These are phyloP conservation scores for Colletotrichum viniferum DNA, from an alignment of 2,329 filamentous ascomycete species.

Conservation along the genomic window DNA sequence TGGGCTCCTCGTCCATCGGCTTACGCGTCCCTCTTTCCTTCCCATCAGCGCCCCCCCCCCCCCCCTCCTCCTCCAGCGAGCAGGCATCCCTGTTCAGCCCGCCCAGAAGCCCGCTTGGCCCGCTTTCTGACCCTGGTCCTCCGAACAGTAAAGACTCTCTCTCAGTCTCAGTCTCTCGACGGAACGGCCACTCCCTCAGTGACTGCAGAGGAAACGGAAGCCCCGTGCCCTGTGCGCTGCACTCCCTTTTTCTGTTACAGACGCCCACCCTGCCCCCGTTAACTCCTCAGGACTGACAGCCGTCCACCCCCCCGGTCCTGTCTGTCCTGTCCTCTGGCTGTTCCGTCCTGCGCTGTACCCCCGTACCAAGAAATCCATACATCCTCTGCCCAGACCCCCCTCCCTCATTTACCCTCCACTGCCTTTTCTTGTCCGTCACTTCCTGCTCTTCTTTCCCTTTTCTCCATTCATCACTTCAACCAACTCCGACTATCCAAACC, in stretches of 20 bases:
- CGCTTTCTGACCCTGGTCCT: conserved; percentile 7
- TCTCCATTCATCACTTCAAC: background rate
- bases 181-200: conserved; percentile 12
- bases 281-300: background rate
- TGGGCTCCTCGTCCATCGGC: conserved; percentile 9
- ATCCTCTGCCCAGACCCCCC: conserved; percentile 11
- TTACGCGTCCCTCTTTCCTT: conserved; percentile 20
- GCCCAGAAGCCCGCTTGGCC: conserved; percentile 18
- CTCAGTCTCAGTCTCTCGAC: background rate
- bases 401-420: background rate
- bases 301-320: background rate
- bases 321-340: background rate
- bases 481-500: conserved; percentile 16
- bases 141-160: background rate
- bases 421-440: background rate
- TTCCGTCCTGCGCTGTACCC: background rate
- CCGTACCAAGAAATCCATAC: background rate
- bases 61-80: background rate
- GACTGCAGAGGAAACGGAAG: conserved; percentile 14
- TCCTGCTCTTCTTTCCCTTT: background rate
- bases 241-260: background rate
- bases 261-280: background rate
- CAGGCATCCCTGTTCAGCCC: conserved; percentile 12
- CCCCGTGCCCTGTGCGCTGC: conserved; percentile 1
- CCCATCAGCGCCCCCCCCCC: background rate